Base-by-base conservation (phyloP, 306 rosid species). In the Quercus ilex region DNA sequence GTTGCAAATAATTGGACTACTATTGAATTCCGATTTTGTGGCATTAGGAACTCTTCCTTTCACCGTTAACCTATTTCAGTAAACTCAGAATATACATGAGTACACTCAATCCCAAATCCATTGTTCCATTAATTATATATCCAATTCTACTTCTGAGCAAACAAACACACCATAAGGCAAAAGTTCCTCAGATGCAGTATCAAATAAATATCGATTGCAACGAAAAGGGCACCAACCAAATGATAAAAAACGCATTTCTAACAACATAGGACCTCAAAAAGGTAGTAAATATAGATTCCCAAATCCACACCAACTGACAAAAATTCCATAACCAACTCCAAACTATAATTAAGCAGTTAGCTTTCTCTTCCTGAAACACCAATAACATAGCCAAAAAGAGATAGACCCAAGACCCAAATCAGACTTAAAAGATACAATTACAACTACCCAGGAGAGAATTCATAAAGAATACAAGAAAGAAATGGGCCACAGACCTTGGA, bases 401-500 rank as follows among this genome's bases (percentile, higher is more conserved):
- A 33, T 14, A 10, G 10, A 74, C 55, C 69, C 58, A 55, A 23
- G 43, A 74, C 43, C 71, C 72, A 52, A 63, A 71, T 31, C 30
- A 77, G 15, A 74, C 38, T 31, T 20, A 78, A 30, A 23, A 46
- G 17, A 65, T 6, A 35, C 56, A 77, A 83, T 76, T 28, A 81
- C 18, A 79, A 59, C 38, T 53, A 59, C 55, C 65, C 71, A 52
- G 12, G 43, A 64, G 74, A 28, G 5, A 72, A 46, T 18, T 13
- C 80, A 60, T 49, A 64, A 33, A 73, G 19, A 19, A 33, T 8
- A 33, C 3, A 18, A 4, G 52, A 12, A 38, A 75, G 60, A 82
- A 78, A 55, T n/a, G 74, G 49, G 46, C 21, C n/a, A 78, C 86
- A 75, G 64, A 91, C 94, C 90, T 90, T 52, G 69, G 31, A 15